Base-by-base conservation (phyloP, 805 yeast species). In the Metschnikowia rubicola region DNA sequence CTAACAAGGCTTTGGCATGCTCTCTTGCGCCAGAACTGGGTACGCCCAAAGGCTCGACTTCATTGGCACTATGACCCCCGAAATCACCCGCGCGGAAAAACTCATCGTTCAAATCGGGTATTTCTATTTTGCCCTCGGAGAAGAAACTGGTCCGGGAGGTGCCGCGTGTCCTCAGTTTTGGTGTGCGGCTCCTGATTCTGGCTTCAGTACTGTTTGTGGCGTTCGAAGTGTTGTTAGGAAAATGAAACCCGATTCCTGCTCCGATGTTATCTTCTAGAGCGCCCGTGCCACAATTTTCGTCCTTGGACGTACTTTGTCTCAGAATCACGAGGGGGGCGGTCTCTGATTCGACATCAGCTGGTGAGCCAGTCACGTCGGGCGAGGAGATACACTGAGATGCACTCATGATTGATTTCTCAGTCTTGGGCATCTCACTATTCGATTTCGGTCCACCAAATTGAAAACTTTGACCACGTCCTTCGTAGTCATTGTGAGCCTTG, bases 61-160 rank as follows among this genome's bases (percentile, higher is more conserved):
- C 8, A 30, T 17, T 4, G 30, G 29, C 17, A 19, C 11, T 13
- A 8, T 15, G 2, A 15, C 30, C 38, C 7, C 15, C 32, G 8
- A 10, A 37, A 8, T n/a, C 8, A 10, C 34, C n/a, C 4, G 39
- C 5, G n/a, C 21, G 17, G 29, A 41, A 37, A 13, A 28, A 10
- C 19, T 41, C 28, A 19, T 64, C 67, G 30, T 59, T 58, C 26
- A 71, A 57, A 39, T 70, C 69, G 0, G 77, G 77, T 19, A 73
- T 73, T 45, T 71, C 73, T 17, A 73, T 73, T 43, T 69, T 73
- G 4, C 75, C 76, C 12, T 53, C 46, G 4, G 56, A 48, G n/a
- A 43, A 43, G 10, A 44, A 43, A 32, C 45, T 42, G 31, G 44
- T 15, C 36, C 41, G 10, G 54, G 47, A 28, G 21, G 46, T 33